Percentiles rank a stretch among this genome's conserved stretches.
Evolutionary conservation across 208 protist genomes (phyloP).

Genomic region (Tritrichomonas musculus): DNA sequence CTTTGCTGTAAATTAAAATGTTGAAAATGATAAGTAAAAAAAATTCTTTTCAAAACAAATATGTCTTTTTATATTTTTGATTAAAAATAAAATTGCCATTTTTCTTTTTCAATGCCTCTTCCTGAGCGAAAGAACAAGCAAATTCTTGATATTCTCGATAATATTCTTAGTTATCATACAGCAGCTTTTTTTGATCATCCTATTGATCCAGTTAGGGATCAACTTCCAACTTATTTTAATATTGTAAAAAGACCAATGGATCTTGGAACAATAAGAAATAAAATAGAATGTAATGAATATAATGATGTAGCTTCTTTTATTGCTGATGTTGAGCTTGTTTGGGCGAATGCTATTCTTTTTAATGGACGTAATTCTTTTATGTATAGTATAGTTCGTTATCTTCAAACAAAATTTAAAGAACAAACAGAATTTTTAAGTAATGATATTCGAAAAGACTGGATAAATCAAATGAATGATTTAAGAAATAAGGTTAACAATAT

Average conservation of each 20-base stretch:
- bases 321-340: background rate
- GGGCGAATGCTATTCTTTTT: background rate
- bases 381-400: background rate
- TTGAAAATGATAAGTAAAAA: too few species aligned
- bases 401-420: background rate
- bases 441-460: background rate
- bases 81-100: too few species aligned
- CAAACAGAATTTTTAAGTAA: background rate
- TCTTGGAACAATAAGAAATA: background rate
- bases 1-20: too few species aligned
- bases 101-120: too few species aligned
- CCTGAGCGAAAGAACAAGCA: too few species aligned
- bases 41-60: too few species aligned
- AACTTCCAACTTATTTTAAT: background rate
- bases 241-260: slow-evolving; percentile 8
- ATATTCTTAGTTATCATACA: background rate
- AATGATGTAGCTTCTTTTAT: background rate
- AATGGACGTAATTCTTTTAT: background rate
- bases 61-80: too few species aligned
- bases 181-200: background rate
- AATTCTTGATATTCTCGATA: too few species aligned
- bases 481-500: background rate
- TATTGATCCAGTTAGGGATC: background rate
- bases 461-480: background rate
- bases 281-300: background rate